Evolutionary conservation across 805 yeast genomes (phyloP).

Genomic region (Candida coquimbonensis): DNA sequence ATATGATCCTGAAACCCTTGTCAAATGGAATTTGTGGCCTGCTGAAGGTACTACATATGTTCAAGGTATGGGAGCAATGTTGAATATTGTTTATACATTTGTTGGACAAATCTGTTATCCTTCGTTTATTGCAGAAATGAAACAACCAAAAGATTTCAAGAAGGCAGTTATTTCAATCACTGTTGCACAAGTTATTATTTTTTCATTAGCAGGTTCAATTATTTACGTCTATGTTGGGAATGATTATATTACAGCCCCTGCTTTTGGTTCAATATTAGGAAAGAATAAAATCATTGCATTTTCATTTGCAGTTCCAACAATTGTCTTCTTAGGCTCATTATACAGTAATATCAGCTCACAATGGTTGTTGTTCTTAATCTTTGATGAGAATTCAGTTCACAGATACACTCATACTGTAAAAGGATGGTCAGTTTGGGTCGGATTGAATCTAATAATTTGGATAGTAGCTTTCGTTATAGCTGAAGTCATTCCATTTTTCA

Average conservation of each 20-base stretch:
- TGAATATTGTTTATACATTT: slow-evolving; percentile 56
- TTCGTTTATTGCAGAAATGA: slow-evolving; percentile 55
- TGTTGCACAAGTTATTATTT: slow-evolving; percentile 39
- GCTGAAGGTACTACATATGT: slow-evolving; percentile 46
- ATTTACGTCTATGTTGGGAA: slow-evolving; percentile 53
- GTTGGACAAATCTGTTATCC: slow-evolving; percentile 62
- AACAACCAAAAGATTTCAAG: slow-evolving; percentile 47
- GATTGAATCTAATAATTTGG: slow-evolving; percentile 39
- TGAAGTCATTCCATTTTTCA: slow-evolving; percentile 59
- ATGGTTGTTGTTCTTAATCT: slow-evolving; percentile 42
- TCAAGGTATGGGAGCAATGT: slow-evolving; percentile 45
- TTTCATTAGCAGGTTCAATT: slow-evolving; percentile 49
- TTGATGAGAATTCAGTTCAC: slow-evolving; percentile 35
- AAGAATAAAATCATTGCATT: slow-evolving; percentile 47
- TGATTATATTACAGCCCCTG: slow-evolving; percentile 49
- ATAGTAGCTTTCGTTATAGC: slow-evolving; percentile 49
- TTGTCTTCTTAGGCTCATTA: slow-evolving; percentile 47
- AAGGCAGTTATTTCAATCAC: slow-evolving; percentile 51
- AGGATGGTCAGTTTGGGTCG: slow-evolving; percentile 51
- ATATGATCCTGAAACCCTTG: slow-evolving; percentile 31
- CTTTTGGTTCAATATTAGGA: slow-evolving; percentile 45
- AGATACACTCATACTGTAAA: slow-evolving; percentile 38
- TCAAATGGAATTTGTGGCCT: slow-evolving; percentile 43
- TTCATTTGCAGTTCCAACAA: slow-evolving; percentile 55
- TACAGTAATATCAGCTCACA: slow-evolving; percentile 50